A percentile compares a stretch with the other conserved stretches of the same genome.
These are phyloP conservation scores for Macroventuria anomochaeta DNA, from an alignment of 2,329 filamentous ascomycete genomes.

Conservation along the genomic window DNA sequence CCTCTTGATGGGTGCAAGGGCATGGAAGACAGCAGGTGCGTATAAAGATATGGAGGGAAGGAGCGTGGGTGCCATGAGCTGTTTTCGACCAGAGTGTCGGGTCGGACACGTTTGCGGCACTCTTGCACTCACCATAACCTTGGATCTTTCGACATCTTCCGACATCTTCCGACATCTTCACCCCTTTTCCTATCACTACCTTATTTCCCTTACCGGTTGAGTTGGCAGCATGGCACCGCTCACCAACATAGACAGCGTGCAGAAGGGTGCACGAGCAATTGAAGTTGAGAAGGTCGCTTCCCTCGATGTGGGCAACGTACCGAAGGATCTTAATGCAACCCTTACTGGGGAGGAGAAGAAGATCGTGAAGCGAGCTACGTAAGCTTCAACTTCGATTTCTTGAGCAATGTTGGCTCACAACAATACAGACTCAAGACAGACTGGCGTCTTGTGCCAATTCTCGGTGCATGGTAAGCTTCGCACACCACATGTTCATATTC, in stretches of 20 bases:
- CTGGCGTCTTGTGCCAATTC: constrained; percentile 35
- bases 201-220: background rate
- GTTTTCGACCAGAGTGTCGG: background rate
- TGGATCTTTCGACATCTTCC: background rate
- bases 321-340: background rate
- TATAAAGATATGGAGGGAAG: background rate
- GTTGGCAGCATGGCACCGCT: constrained; percentile 5
- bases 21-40: background rate
- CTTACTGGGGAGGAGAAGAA: constrained; percentile 22
- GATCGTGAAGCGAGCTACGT: constrained; percentile 23
- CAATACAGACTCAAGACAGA: constrained; percentile 39
- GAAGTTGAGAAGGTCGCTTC: constrained; percentile 26
- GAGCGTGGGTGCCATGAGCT: background rate
- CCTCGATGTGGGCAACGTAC: constrained; percentile 12
- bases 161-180: background rate
- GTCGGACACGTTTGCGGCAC: background rate
- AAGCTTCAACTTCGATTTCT: background rate
- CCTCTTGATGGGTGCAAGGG: background rate
- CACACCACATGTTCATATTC: background rate
- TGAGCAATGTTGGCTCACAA: background rate
- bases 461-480: constrained; percentile 24
- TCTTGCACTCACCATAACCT: background rate
- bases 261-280: constrained; percentile 27
- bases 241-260: constrained; percentile 4
- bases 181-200: background rate